phyloP scores from a whole-genome alignment of 257 asterid genomes.

The Salvia miltiorrhiza region DNA sequence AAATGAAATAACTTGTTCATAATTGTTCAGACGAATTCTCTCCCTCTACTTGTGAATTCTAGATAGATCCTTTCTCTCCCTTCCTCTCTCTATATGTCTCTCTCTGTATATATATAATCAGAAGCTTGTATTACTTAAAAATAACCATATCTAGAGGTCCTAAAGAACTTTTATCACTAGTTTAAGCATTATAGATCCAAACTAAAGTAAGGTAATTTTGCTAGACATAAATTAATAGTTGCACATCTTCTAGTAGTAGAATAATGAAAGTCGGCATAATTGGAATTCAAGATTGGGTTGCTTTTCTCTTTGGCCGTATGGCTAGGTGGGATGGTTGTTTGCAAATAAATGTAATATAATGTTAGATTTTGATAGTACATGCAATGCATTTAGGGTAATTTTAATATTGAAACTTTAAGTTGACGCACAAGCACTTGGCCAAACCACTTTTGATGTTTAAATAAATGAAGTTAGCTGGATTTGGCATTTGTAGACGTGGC shows the following conservation, averaged over 20 bases:
- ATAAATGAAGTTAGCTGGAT: not conserved
- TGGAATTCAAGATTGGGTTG: not conserved
- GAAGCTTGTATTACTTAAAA: no score
- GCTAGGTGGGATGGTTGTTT: constrained; percentile 2
- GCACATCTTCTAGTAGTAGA: not conserved
- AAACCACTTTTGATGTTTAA: not conserved
- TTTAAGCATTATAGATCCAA: no score
- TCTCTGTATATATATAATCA: no score
- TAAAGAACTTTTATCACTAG: no score
- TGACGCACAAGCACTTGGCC: not conserved
- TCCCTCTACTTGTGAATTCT: no score
- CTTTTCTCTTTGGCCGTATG: not conserved
- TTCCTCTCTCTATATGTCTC: no score
- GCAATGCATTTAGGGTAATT: not conserved
- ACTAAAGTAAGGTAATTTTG: not conserved
- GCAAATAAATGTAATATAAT: not conserved
- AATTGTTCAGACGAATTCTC: no score
- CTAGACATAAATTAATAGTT: not conserved
- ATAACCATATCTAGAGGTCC: no score
- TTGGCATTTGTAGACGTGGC: not conserved
- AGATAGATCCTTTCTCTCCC: no score
- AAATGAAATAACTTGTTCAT: no score
- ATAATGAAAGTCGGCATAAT: not conserved
- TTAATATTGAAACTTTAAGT: not conserved
- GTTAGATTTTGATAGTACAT: not conserved